These are phyloP conservation scores for Fusarium cyanostomum DNA, from an alignment of 2,329 filamentous ascomycete genomes.

Conservation along the genomic window DNA sequence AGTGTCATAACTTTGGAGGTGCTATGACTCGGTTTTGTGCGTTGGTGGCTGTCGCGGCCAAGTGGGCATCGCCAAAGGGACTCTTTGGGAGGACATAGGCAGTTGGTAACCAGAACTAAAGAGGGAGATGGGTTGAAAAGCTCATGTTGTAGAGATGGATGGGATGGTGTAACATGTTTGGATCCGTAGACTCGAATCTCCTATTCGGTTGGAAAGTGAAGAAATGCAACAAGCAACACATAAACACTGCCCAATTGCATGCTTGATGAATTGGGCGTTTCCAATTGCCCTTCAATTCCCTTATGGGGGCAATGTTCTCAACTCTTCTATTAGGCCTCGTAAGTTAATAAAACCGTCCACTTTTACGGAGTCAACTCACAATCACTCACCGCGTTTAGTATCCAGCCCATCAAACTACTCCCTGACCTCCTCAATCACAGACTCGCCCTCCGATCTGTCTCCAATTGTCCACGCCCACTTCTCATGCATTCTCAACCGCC, in stretches of 20 bases:
- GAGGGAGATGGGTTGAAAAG: background rate
- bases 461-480: slow-evolving; percentile 42
- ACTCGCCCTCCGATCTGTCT: slow-evolving; percentile 33
- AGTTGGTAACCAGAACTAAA: background rate
- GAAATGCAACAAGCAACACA: background rate
- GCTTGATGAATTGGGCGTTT: too few species aligned
- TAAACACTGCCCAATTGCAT: too few species aligned
- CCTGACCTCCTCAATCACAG: slow-evolving; percentile 39
- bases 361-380: background rate
- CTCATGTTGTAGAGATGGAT: background rate
- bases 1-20: slow-evolving; percentile 37
- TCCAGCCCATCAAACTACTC: background rate
- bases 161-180: background rate
- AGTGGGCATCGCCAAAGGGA: slow-evolving; percentile 26
- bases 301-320: too few species aligned
- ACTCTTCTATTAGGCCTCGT: too few species aligned
- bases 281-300: too few species aligned
- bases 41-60: slow-evolving; percentile 22
- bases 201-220: background rate
- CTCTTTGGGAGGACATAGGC: slow-evolving; percentile 31
- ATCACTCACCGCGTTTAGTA: background rate
- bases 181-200: background rate
- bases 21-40: slow-evolving; percentile 36
- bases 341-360: too few species aligned
- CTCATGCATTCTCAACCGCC: slow-evolving; percentile 40